Evolutionary conservation across 75 land plant species (phyloP), one percentile per base, ranked within the genome.

Genomic region (Picea sitchensis): DNA sequence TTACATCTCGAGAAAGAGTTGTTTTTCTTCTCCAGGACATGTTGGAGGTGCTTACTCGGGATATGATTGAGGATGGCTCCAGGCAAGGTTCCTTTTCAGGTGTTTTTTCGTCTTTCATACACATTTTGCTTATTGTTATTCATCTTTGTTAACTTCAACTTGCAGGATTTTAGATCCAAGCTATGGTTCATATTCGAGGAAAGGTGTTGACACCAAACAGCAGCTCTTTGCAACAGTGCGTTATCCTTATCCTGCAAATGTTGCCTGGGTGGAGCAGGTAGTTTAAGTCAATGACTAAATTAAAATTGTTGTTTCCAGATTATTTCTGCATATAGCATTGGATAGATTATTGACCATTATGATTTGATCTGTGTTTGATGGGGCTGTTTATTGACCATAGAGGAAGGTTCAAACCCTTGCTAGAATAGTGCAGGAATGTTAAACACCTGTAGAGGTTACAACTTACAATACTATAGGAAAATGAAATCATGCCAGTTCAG

Each of bases 181-280:
- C 8, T 67, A 77, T 34, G 23, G 41, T 20, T 36, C 59, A 21
- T 31, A 15, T 61, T 58, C 17, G 20, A 54, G 38, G 36, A 38
- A 56, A 86, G 56, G 83, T 76, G 14, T 80, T 84, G 76, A 21
- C 76, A 36, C 81, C 83, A 5, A 79, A 31, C 81, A 84, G 76
- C 59, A 32, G 26, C 23, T 4, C 11, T 11, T 8, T 2, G 30
- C 15, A 14, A 44, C 69, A n/a, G 44, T 77, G 13, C 13, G 0
- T 4, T 77, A 59, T 61, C 78, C 68, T 59, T 3, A 4, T 79
- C 95, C 94, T 44, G 58, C 58, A 60, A 82, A 86, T 44, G 92
- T 86, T 59, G 90, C 91, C 13, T 96, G 98, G 98, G 82, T 80
- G 65, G 98, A 96, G 81, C 96, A 96, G 89, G 98, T 92, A 74